Percentiles rank a stretch among this genome's conserved stretches.
Conservation (phyloP, 2,329 filamentous ascomycete species). For the Aspergillus vadensis region DNA sequence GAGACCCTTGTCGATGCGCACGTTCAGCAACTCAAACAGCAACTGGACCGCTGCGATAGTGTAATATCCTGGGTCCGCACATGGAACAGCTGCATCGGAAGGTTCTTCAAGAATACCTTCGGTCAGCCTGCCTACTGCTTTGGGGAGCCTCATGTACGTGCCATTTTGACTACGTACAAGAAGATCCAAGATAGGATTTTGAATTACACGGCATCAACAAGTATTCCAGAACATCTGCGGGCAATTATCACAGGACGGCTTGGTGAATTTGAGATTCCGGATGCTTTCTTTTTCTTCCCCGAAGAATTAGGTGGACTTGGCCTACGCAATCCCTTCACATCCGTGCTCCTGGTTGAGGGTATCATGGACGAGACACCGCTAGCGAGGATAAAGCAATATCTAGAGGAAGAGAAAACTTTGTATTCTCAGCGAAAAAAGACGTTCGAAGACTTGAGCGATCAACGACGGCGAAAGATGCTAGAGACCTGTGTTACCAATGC, state of each 20-base stretch:
- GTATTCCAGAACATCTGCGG: slow-evolving; percentile 53
- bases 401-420: slow-evolving; percentile 23
- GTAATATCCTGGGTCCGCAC: slow-evolving; percentile 58
- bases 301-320: slow-evolving; percentile 51
- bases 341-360: slow-evolving; percentile 43
- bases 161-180: slow-evolving; percentile 50
- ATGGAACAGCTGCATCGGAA: slow-evolving; percentile 56
- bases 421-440: slow-evolving; percentile 27
- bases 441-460: slow-evolving; percentile 26
- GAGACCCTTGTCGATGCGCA: slow-evolving; percentile 42
- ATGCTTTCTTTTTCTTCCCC: slow-evolving; percentile 53
- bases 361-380: slow-evolving; percentile 26
- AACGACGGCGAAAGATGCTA: not conserved
- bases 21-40: slow-evolving; percentile 42
- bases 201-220: slow-evolving; percentile 33
- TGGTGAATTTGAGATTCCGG: slow-evolving; percentile 44
- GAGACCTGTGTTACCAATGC: not conserved
- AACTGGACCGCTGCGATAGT: slow-evolving; percentile 48
- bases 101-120: slow-evolving; percentile 57
- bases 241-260: slow-evolving; percentile 54
- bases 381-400: slow-evolving; percentile 26
- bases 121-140: slow-evolving; percentile 54
- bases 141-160: slow-evolving; percentile 52
- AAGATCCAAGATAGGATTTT: slow-evolving; percentile 53
- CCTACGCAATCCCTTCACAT: slow-evolving; percentile 51